phyloP scores from a whole-genome alignment of 148 eudicot species.

The Pharnaceum exiguum region DNA sequence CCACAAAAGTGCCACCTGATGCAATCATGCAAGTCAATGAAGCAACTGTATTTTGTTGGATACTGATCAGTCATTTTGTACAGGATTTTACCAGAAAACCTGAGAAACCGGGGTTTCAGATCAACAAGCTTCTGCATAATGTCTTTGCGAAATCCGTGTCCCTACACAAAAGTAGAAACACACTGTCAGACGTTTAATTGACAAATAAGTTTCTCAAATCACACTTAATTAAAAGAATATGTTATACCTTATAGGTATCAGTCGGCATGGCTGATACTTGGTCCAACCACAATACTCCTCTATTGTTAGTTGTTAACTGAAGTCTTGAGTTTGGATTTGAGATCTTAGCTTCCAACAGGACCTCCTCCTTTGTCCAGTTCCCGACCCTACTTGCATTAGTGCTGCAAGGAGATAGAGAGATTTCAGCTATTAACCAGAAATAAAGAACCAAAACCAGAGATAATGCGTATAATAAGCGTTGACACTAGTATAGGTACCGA shows the following conservation, averaged over 20 bases:
- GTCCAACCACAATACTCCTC: constrained; percentile 57
- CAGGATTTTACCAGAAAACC: constrained; percentile 86
- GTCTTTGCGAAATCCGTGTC: constrained; percentile 65
- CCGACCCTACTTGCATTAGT: constrained; percentile 33
- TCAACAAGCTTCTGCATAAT: constrained; percentile 51
- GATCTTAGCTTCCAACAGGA: constrained; percentile 36
- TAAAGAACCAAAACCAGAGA: neutral
- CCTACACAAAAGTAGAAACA: constrained; percentile 24
- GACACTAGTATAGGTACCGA: too few species aligned
- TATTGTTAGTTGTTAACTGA: constrained; percentile 45
- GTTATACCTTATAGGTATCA: constrained; percentile 48
- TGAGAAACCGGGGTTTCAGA: constrained; percentile 59
- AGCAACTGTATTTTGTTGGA: too few species aligned
- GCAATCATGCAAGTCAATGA: too few species aligned
- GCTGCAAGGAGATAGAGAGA: constrained; percentile 19
- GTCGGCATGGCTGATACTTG: constrained; percentile 67
- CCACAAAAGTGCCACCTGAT: constrained; percentile 62
- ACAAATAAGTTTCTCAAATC: neutral
- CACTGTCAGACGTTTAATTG: neutral
- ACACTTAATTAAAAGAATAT: neutral
- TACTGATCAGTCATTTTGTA: too few species aligned
- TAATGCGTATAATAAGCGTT: neutral
- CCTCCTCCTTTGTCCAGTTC: constrained; percentile 51
- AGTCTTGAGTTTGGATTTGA: constrained; percentile 47
- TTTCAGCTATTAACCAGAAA: neutral